A percentile compares a stretch with the other conserved stretches of the same genome.
Evolutionary conservation across 345 rosid species (phyloP).

Genomic region (Hypericum perforatum): DNA sequence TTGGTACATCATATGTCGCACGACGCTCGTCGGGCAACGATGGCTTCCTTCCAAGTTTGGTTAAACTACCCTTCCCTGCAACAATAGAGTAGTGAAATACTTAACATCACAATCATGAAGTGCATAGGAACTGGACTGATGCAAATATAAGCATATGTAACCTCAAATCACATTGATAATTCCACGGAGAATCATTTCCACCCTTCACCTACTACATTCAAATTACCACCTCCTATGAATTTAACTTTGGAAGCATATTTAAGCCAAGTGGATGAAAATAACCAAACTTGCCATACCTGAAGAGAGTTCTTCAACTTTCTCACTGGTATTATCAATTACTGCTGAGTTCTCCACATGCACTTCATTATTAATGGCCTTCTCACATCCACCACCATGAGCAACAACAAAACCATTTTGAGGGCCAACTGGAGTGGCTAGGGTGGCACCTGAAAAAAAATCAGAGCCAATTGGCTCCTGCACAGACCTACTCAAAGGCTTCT

Average conservation of each 20-base stretch:
- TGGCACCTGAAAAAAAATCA: constrained; percentile 55
- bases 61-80: constrained; percentile 44
- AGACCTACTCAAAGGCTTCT: constrained; percentile 36
- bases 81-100: not conserved
- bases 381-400: constrained; percentile 35
- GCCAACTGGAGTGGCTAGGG: constrained; percentile 47
- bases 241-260: not conserved
- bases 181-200: too few species aligned
- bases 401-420: constrained; percentile 31
- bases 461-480: constrained; percentile 20
- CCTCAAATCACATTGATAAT: too few species aligned
- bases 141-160: too few species aligned
- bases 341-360: constrained; percentile 34
- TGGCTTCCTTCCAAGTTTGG: constrained; percentile 50
- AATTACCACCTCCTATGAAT: too few species aligned
- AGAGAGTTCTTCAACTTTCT: constrained; percentile 62
- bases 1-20: constrained; percentile 45
- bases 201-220: too few species aligned
- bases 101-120: too few species aligned
- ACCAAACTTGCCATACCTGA: constrained; percentile 34
- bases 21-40: constrained; percentile 48
- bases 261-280: not conserved
- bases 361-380: constrained; percentile 38
- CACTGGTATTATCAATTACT: constrained; percentile 35
- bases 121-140: too few species aligned